phyloP scores from a whole-genome alignment of 2,329 filamentous ascomycete genomes.

The Exserohilum turcica region DNA sequence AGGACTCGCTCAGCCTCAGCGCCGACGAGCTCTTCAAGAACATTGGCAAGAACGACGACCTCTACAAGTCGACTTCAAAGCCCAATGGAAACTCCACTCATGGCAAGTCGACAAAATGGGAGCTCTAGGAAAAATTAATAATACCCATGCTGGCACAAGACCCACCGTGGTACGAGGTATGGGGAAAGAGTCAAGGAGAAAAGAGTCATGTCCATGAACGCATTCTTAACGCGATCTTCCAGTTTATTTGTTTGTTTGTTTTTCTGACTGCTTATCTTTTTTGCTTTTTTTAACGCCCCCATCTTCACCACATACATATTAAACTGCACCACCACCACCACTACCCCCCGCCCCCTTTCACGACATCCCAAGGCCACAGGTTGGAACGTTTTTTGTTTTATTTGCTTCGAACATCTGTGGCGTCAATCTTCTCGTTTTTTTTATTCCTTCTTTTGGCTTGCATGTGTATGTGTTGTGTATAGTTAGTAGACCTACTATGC shows the following conservation, averaged over 20 bases:
- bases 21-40: constrained; percentile 50
- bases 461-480: constrained; percentile 22
- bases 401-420: constrained; percentile 31
- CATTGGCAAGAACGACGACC: constrained; percentile 26
- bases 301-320: neutral
- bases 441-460: neutral
- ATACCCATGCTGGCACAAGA: neutral
- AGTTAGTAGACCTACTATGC: too few relatives aligned
- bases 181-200: neutral
- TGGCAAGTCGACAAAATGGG: constrained; percentile 30
- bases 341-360: constrained; percentile 22
- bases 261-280: constrained; percentile 17
- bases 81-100: neutral
- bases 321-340: too few relatives aligned
- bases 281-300: constrained; percentile 31
- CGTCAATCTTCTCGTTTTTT: constrained; percentile 14
- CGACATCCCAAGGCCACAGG: constrained; percentile 17
- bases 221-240: constrained; percentile 28
- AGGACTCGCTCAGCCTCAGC: constrained; percentile 40
- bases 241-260: neutral
- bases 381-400: constrained; percentile 25
- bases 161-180: neutral
- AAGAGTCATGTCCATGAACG: constrained; percentile 26
- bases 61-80: too few relatives aligned
- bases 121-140: neutral